Evolutionary conservation across 2,329 filamentous ascomycete species (phyloP).

Genomic region (Scedosporium dehoogii): DNA sequence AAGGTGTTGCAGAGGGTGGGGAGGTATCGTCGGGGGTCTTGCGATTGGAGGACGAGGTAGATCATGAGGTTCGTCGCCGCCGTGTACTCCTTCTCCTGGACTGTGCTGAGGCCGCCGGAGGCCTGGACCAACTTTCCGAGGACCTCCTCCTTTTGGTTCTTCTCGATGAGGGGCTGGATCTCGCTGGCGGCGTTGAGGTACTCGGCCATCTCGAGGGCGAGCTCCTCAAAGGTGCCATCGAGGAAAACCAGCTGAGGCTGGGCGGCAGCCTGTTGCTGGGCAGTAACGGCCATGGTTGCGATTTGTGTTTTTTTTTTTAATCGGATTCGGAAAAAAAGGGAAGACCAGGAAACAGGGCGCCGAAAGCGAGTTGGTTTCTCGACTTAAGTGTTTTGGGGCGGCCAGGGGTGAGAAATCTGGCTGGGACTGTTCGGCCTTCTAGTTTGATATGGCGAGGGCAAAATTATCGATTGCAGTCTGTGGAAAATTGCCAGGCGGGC

Average conservation of each 20-base stretch:
- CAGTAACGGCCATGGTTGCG: slow-evolving; percentile 19
- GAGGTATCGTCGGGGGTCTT: slow-evolving; percentile 77
- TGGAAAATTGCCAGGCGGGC: slow-evolving; percentile 6
- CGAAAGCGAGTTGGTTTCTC: not conserved
- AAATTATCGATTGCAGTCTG: slow-evolving; percentile 7
- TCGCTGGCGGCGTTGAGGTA: slow-evolving; percentile 81
- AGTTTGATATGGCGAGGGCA: slow-evolving; percentile 3
- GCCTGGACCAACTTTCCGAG: slow-evolving; percentile 83
- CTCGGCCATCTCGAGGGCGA: slow-evolving; percentile 87
- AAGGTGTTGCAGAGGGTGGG: slow-evolving; percentile 84
- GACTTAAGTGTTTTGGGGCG: not conserved
- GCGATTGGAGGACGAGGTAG: slow-evolving; percentile 80
- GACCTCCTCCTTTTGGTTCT: slow-evolving; percentile 73
- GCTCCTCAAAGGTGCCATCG: slow-evolving; percentile 89
- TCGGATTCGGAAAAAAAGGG: not conserved
- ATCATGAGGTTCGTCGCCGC: slow-evolving; percentile 95
- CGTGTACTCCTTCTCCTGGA: slow-evolving; percentile 93
- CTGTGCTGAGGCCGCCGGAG: slow-evolving; percentile 66
- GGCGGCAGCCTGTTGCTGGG: slow-evolving; percentile 26
- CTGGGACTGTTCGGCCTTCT: not conserved
- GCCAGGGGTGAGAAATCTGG: slow-evolving; percentile 6
- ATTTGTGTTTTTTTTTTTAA: not conserved
- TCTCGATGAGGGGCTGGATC: slow-evolving; percentile 62
- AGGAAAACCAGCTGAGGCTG: slow-evolving; percentile 60
- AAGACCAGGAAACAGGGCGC: not conserved